Evolutionary conservation across 805 yeast species (phyloP), one percentile per base, ranked within the genome.

Genomic region (Myxozyma mucilagina): DNA sequence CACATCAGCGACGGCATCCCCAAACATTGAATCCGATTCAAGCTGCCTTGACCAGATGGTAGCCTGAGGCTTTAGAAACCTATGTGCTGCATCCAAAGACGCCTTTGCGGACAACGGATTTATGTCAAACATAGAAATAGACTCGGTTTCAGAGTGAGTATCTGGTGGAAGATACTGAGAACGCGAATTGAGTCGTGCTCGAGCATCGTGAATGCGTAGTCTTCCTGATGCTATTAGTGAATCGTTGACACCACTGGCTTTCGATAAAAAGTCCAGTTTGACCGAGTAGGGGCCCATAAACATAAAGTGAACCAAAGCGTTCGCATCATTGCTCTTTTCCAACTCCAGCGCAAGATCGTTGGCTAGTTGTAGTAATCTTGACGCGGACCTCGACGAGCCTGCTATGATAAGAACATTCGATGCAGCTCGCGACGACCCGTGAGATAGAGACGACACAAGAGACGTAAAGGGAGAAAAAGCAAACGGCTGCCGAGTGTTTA

Each of bases 41-140:
- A 56, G 41, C 43, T 63, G 63, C 31, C 67, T 43, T 8, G 65
- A 59, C 67, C 67, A 63, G 2, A 63, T 34, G 1, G 65, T 56
- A 16, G 51, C 60, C n/a, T 45, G 38, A 5, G 67, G 67, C 14
- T 47, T 49, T 41, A 61, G 11, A 16, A 31, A 20, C 34, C 60
- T 44, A 20, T 35, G n/a, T 6, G 62, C 41, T 7, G 58, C 53
- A 29, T 63, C 67, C 14, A 63, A 41, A 4, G 65, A 50, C 10
- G 50, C 63, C 9, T 53, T 52, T 1, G 35, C 57, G 1, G 63
- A 47, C 9, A 42, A 18, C 7, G 59, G 58, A n/a, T 60, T 47
- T 11, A 63, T 52, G 11, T 60, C 62, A 43, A 48, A 57, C 57
- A 61, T 51, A 3, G 61, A 36, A 14, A 60, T 31, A 2, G 60